These are phyloP conservation scores for Clitopilus passeckerianus DNA, from an alignment of 768 basidiomycete species.

Conservation along the genomic window DNA sequence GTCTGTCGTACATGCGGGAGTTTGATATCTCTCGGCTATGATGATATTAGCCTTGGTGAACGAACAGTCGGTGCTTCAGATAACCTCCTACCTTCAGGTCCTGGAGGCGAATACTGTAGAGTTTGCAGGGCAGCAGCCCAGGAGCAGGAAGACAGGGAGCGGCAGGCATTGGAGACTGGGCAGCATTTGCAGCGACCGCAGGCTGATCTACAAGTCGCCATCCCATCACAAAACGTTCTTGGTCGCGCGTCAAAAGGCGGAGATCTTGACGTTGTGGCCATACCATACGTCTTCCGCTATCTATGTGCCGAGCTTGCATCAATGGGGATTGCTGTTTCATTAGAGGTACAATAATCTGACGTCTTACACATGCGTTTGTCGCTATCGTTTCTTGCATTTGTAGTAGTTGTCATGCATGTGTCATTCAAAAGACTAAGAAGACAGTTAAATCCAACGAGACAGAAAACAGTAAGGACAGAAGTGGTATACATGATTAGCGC, in stretches of 20 bases:
- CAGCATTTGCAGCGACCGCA: slow-evolving; percentile 37
- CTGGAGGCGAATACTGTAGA: slow-evolving; percentile 91
- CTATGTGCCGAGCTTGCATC: slow-evolving; percentile 95
- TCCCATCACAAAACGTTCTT: slow-evolving; percentile 66
- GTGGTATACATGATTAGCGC: neutral
- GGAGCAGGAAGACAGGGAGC: slow-evolving; percentile 55
- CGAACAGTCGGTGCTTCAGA: slow-evolving; percentile 44
- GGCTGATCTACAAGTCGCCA: slow-evolving; percentile 56
- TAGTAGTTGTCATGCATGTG: neutral
- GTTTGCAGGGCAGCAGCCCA: slow-evolving; percentile 78
- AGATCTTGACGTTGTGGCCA: slow-evolving; percentile 90
- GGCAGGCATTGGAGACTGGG: slow-evolving; percentile 55
- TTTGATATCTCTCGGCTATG: slow-evolving; percentile 93
- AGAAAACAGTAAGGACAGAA: neutral
- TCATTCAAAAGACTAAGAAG: neutral
- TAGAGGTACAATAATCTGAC: slow-evolving; percentile 57
- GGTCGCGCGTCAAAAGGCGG: slow-evolving; percentile 59
- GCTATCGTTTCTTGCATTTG: neutral
- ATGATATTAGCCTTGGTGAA: slow-evolving; percentile 76
- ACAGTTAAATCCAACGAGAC: neutral
- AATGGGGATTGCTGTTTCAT: slow-evolving; percentile 92
- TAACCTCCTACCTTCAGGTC: slow-evolving; percentile 55
- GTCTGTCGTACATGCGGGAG: slow-evolving; percentile 96
- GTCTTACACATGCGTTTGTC: slow-evolving; percentile 1
- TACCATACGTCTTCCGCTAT: slow-evolving; percentile 94